Evolutionary conservation across 352 stramenopile genomes (phyloP).

Genomic region (Pythium grandisporangium): DNA sequence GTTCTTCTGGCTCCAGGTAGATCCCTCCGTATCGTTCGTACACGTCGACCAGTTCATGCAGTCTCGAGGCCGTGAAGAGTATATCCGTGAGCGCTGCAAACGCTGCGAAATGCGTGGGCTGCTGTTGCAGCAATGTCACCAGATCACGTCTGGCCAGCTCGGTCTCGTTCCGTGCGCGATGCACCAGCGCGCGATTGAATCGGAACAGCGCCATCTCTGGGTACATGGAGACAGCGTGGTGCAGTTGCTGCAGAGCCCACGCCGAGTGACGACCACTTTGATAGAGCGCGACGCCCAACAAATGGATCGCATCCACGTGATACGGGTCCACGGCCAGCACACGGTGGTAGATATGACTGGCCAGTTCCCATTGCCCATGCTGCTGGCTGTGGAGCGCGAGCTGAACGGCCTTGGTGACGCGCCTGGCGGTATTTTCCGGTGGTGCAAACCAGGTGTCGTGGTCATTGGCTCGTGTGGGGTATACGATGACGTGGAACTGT

Average conservation of each 20-base stretch:
- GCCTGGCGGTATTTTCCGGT: neutral
- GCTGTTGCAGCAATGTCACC: conserved; percentile 7
- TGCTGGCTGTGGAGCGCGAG: conserved; percentile 22
- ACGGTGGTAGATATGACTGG: conserved; percentile 30
- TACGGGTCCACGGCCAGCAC: conserved; percentile 16
- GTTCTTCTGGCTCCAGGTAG: conserved; percentile 1
- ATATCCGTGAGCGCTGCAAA: conserved; percentile 22
- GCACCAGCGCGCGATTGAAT: conserved; percentile 12
- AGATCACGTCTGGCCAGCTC: conserved; percentile 6
- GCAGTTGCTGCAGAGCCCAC: conserved; percentile 14
- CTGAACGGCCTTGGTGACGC: conserved; percentile 10
- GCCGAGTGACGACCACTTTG: conserved; percentile 9
- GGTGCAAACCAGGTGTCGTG: neutral
- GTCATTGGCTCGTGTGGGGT: no score
- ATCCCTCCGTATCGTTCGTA: conserved; percentile 15
- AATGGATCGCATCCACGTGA: conserved; percentile 32
- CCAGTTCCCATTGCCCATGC: conserved; percentile 6
- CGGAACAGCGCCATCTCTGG: conserved; percentile 4
- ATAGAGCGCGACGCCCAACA: conserved; percentile 21
- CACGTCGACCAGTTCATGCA: conserved; percentile 5
- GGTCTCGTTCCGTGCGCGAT: neutral
- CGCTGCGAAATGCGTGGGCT: conserved; percentile 9
- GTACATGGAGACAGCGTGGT: conserved; percentile 3
- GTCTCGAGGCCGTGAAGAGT: neutral
- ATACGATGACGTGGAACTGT: conserved; percentile 35